phyloP scores from a whole-genome alignment of 331 rosid species.

The Prunus yedoensis region DNA sequence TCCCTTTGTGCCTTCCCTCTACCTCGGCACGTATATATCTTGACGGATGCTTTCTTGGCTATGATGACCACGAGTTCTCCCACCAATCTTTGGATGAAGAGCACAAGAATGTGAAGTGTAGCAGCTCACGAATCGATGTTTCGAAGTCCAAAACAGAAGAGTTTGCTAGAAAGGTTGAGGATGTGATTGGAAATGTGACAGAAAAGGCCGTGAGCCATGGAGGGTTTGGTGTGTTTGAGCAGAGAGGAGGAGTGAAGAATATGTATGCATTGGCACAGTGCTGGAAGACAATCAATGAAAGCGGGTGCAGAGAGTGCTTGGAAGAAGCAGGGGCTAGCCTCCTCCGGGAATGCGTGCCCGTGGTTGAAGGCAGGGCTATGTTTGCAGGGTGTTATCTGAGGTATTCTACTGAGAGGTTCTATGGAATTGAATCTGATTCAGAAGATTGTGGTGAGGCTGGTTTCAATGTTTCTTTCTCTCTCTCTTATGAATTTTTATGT shows the following conservation, averaged over 20 bases:
- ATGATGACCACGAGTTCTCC: constrained; percentile 40
- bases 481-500: no score
- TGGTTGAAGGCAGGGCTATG: constrained; percentile 41
- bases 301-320: constrained; percentile 40
- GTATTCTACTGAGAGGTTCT: constrained; percentile 53
- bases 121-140: not conserved
- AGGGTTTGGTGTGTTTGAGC: constrained; percentile 32
- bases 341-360: constrained; percentile 33
- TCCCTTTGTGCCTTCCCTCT: constrained; percentile 40
- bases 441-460: not conserved
- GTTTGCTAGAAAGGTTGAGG: not conserved
- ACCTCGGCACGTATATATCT: constrained; percentile 40
- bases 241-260: constrained; percentile 28
- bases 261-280: constrained; percentile 66
- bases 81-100: constrained; percentile 16
- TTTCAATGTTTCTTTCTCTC: not conserved
- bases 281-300: constrained; percentile 35
- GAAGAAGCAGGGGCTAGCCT: constrained; percentile 15
- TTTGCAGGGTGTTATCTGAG: constrained; percentile 54
- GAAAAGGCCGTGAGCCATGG: constrained; percentile 7
- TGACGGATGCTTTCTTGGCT: constrained; percentile 59
- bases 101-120: constrained; percentile 25
- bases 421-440: not conserved
- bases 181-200: constrained; percentile 31
- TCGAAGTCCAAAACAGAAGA: not conserved